A percentile compares a stretch with the other conserved stretches of the same genome.
These are phyloP conservation scores for Stellera chamaejasme DNA, from an alignment of 345 rosid genomes.

Conservation along the genomic window DNA sequence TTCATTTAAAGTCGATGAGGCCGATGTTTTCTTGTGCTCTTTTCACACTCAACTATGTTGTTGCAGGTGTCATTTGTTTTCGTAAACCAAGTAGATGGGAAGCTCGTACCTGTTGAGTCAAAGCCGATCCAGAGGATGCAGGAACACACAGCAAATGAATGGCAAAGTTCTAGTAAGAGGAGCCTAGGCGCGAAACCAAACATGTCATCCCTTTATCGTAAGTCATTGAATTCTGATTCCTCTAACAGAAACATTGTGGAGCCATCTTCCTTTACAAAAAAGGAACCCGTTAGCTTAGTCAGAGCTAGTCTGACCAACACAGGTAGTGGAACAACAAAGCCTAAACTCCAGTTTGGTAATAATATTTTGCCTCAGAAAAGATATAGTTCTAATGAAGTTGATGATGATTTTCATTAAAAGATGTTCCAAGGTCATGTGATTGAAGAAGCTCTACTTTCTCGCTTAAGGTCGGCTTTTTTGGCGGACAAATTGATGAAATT, in stretches of 20 bases:
- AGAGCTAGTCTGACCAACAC: conserved; percentile 22
- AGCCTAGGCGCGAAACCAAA: conserved; percentile 21
- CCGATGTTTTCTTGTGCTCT: not conserved
- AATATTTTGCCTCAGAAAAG: conserved; percentile 31
- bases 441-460: too few species aligned
- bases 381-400: conserved; percentile 24
- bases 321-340: conserved; percentile 8
- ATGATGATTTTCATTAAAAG: conserved; percentile 45
- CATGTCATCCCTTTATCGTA: conserved; percentile 28
- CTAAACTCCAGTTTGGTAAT: conserved; percentile 17
- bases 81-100: conserved; percentile 91
- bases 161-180: conserved; percentile 17
- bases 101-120: conserved; percentile 77
- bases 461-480: too few species aligned
- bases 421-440: too few species aligned
- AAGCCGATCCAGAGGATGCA: conserved; percentile 27
- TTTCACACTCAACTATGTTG: not conserved
- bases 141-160: conserved; percentile 15
- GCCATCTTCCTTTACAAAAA: conserved; percentile 19
- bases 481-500: too few species aligned
- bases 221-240: conserved; percentile 24
- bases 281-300: conserved; percentile 20
- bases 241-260: conserved; percentile 12
- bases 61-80: conserved; percentile 81
- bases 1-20: not conserved